Evolutionary conservation across 2,329 filamentous ascomycete genomes (phyloP).

Genomic region (Ilyonectria mors-panacis): DNA sequence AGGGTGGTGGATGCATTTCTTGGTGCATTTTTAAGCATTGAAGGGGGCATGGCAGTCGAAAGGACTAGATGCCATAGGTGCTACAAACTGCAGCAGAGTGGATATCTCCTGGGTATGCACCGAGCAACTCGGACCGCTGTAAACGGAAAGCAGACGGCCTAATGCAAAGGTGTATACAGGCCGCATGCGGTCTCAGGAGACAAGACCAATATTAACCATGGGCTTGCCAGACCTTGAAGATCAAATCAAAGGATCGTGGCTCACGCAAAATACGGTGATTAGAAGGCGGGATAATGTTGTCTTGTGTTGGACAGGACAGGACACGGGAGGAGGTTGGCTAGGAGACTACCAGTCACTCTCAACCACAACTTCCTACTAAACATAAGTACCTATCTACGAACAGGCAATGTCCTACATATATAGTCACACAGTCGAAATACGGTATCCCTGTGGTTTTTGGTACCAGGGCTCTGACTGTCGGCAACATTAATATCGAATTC

Average conservation of each 20-base stretch:
- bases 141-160: not conserved
- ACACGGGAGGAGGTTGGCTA: not conserved
- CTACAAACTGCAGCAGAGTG: conserved; percentile 3
- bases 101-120: not conserved
- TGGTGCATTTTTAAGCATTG: conserved; percentile 44
- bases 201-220: not conserved
- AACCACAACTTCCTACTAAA: conserved; percentile 8
- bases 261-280: conserved; percentile 4
- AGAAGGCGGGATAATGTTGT: conserved; percentile 3
- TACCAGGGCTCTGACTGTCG: not conserved
- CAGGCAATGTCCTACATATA: conserved; percentile 5
- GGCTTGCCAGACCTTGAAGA: conserved; percentile 6
- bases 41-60: conserved; percentile 22
- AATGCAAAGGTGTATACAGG: conserved; percentile 1
- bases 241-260: conserved; percentile 11
- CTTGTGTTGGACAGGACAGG: conserved; percentile 16
- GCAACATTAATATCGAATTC: not conserved
- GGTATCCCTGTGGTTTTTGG: not conserved
- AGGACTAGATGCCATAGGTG: conserved; percentile 2
- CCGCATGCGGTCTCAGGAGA: not conserved
- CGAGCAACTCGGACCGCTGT: not conserved
- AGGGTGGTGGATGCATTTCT: conserved; percentile 45
- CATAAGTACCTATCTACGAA: conserved; percentile 4
- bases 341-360: conserved; percentile 1
- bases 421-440: not conserved